Evolutionary conservation across 2,329 filamentous ascomycete genomes (phyloP).

Genomic region (Cercospora sojina): DNA sequence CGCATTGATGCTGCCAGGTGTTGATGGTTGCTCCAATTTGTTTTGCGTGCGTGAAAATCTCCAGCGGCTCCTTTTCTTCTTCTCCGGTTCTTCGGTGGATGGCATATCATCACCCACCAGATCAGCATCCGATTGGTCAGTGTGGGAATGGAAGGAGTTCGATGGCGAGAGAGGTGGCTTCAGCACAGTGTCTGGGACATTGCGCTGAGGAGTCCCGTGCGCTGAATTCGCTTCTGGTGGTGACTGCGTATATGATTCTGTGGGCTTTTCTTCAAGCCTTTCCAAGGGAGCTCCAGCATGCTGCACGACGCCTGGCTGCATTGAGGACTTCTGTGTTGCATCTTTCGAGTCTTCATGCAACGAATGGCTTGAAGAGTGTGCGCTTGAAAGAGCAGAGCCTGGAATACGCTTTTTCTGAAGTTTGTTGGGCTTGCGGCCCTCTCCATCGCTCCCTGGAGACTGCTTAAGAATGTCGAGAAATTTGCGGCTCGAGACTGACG

Average conservation of each 20-base stretch:
- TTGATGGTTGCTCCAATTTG: conserved; percentile 31
- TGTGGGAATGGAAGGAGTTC: conserved; percentile 73
- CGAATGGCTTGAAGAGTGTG: conserved; percentile 84
- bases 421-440: conserved; percentile 75
- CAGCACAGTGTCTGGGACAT: conserved; percentile 58
- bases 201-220: conserved; percentile 63
- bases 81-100: conserved; percentile 42
- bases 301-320: conserved; percentile 20
- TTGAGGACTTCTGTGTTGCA: conserved; percentile 32
- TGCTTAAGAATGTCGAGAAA: conserved; percentile 70
- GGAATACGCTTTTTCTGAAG: conserved; percentile 84
- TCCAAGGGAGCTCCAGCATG: background rate
- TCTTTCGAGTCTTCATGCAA: conserved; percentile 37
- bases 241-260: conserved; percentile 46
- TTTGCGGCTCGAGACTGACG: conserved; percentile 29
- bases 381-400: conserved; percentile 76
- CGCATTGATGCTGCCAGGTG: conserved; percentile 29
- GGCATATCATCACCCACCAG: conserved; percentile 61
- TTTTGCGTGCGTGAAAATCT: conserved; percentile 57
- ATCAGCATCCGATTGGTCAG: conserved; percentile 79
- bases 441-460: conserved; percentile 57
- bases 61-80: conserved; percentile 72
- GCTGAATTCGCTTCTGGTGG: conserved; percentile 28
- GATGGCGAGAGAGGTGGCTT: conserved; percentile 71
- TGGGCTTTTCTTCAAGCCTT: conserved; percentile 1